Conservation (phyloP, 805 yeast genomes). For the Nakazawaea ambrosiae region DNA sequence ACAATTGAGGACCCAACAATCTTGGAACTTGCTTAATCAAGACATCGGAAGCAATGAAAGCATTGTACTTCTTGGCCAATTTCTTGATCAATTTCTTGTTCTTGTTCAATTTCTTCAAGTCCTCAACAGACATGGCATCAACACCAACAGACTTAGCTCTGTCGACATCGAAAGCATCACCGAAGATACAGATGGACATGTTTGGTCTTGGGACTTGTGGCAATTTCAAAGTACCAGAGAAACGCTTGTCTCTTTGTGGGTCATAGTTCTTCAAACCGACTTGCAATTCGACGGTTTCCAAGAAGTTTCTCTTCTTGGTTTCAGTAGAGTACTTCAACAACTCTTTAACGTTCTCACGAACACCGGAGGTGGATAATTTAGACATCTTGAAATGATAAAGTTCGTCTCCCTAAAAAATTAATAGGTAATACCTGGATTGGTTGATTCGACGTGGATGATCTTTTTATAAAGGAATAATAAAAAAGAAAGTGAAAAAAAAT, state of each 20-base stretch:
- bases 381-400: slow-evolving; percentile 47
- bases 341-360: slow-evolving; percentile 94
- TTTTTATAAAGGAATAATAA: not conserved
- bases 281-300: slow-evolving; percentile 99
- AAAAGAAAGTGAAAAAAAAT: not conserved
- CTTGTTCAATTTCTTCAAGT: slow-evolving; percentile 99
- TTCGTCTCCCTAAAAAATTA: slow-evolving; percentile 73
- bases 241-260: slow-evolving; percentile 99
- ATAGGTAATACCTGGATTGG: slow-evolving; percentile 30
- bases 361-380: slow-evolving; percentile 86
- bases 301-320: slow-evolving; percentile 99
- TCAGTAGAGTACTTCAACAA: slow-evolving; percentile 84
- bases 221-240: slow-evolving; percentile 98
- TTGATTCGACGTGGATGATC: slow-evolving; percentile 51
- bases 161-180: slow-evolving; percentile 99
- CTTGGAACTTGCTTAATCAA: slow-evolving; percentile 99
- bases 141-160: slow-evolving; percentile 99
- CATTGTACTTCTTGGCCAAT: slow-evolving; percentile 99
- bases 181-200: slow-evolving; percentile 99
- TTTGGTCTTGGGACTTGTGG: slow-evolving; percentile 99
- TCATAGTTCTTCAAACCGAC: slow-evolving; percentile 99
- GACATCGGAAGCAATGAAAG: slow-evolving; percentile 98
- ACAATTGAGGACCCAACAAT: slow-evolving; percentile 99
- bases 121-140: slow-evolving; percentile 99
- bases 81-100: slow-evolving; percentile 99